Evolutionary conservation across 805 yeast species (phyloP), one percentile per base, ranked within the genome.

Genomic region (Kregervanrija pseudodelftensis): DNA sequence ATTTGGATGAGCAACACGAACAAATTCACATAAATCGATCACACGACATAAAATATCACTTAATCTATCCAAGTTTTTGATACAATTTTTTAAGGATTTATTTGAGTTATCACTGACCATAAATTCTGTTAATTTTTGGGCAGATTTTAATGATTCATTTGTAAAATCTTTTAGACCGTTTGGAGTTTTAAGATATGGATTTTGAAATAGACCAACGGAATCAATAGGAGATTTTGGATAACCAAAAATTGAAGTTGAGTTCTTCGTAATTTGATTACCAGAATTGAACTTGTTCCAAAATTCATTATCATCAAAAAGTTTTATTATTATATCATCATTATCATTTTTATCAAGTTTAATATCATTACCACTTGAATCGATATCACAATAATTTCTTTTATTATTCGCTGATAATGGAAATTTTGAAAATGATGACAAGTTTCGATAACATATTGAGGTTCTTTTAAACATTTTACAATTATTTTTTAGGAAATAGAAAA

Each of bases 31-130:
- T 41, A 91, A 74, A 63, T 93, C 99, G 36, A 93, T 90, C 5
- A 88, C 97, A 45, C 95, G 77, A 60, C 99, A 93, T 30, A 93
- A 65, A 30, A 84, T 76, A 59, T 93, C 98, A 56, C 95, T 85
- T 35, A 93, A 66, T 52, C 88, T 78, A 59, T 93, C 99, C 50
- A 93, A 67, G 42, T 80, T 78, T 37, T 77, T 59, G 43, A 91
- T 75, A 43, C 78, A 86, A 5, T 68, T 61, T 13, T 55, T 52
- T 15, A 73, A 55, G 1, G 76, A 85, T 9, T 68, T 66, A 1
- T 54, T 59, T 2, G 73, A 54, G 16, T 69, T 66, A 41, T 75
- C 76, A 7, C 56, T 57, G 12, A 78, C 65, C 68, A 91, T 77
- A n/a, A 69, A 59, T 0, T 66, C 59, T 1, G 85, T 84, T 42